A percentile compares a stretch with the other conserved stretches of the same genome.
Evolutionary conservation across 805 yeast species (phyloP).

Genomic region (Pichia paraexigua): DNA sequence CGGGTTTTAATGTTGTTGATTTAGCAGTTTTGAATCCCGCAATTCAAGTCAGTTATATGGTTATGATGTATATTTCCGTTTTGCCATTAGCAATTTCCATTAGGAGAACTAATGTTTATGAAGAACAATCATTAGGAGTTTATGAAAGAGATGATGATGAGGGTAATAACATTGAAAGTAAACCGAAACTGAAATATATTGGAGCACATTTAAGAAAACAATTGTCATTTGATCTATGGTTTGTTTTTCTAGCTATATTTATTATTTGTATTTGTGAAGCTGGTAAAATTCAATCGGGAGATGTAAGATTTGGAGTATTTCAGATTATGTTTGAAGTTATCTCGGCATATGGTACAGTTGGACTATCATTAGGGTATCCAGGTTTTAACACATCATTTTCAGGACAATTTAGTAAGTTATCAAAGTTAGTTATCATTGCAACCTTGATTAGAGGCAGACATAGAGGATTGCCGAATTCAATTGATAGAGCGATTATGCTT

Average conservation of each 20-base stretch:
- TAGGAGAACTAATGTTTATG: slow-evolving; percentile 95
- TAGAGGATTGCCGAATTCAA: slow-evolving; percentile 88
- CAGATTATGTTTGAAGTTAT: slow-evolving; percentile 77
- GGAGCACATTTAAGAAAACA: slow-evolving; percentile 88
- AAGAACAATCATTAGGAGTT: slow-evolving; percentile 94
- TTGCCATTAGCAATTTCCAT: slow-evolving; percentile 94
- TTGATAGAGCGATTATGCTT: slow-evolving; percentile 89
- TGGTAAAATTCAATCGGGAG: slow-evolving; percentile 39
- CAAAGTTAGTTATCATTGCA: slow-evolving; percentile 79
- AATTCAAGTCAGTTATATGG: slow-evolving; percentile 84
- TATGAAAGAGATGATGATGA: slow-evolving; percentile 33
- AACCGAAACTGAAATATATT: slow-evolving; percentile 51
- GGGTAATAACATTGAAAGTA: slow-evolving; percentile 25
- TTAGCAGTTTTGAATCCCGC: slow-evolving; percentile 74
- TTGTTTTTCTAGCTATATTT: slow-evolving; percentile 75
- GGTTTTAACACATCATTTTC: slow-evolving; percentile 58
- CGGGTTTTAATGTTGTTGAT: slow-evolving; percentile 76
- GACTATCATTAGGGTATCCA: slow-evolving; percentile 81
- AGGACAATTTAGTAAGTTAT: slow-evolving; percentile 59
- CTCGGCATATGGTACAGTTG: slow-evolving; percentile 96
- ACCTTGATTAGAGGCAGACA: slow-evolving; percentile 94
- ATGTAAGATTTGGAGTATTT: slow-evolving; percentile 55
- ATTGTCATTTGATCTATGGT: slow-evolving; percentile 93
- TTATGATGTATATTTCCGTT: slow-evolving; percentile 98
- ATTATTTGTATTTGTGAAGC: slow-evolving; percentile 85